phyloP scores from a whole-genome alignment of 495 filamentous ascomycete species.

The Hyaloscypha hepaticicola region DNA sequence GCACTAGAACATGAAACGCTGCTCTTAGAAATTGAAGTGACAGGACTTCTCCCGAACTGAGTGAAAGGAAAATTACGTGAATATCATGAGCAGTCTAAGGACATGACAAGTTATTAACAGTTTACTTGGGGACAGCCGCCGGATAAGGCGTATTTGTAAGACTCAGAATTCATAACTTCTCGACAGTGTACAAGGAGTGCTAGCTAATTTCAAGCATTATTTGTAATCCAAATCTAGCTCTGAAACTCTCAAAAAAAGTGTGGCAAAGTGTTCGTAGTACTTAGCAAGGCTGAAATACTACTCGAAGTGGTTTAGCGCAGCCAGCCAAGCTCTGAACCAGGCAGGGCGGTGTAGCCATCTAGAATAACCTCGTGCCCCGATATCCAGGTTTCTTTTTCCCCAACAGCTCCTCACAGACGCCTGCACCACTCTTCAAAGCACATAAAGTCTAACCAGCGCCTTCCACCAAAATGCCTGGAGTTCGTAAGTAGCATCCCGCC shows the following conservation, averaged over 20 bases:
- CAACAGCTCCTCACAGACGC: neutral
- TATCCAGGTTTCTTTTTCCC: neutral
- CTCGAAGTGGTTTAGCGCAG: neutral
- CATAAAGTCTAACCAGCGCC: neutral
- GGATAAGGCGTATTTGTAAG: neutral
- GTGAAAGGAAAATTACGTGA: neutral
- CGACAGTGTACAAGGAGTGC: neutral
- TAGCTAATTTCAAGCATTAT: neutral
- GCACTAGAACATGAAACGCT: neutral
- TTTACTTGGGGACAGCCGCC: neutral
- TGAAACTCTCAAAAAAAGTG: neutral
- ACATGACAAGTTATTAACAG: neutral
- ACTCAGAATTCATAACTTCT: neutral
- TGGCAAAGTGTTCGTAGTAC: neutral
- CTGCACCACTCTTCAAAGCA: neutral
- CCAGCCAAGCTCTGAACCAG: neutral
- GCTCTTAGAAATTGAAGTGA: neutral
- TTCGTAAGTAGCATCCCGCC: conserved; percentile 26
- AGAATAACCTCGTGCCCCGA: too few species aligned
- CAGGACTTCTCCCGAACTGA: neutral
- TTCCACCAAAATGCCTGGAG: conserved; percentile 28
- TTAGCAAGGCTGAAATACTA: neutral
- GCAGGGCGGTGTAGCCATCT: neutral
- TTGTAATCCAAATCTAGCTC: neutral
- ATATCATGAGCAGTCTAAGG: neutral